These are phyloP conservation scores for Euphorbia celastroides DNA, from an alignment of 441 rosid genomes.

Conservation along the genomic window DNA sequence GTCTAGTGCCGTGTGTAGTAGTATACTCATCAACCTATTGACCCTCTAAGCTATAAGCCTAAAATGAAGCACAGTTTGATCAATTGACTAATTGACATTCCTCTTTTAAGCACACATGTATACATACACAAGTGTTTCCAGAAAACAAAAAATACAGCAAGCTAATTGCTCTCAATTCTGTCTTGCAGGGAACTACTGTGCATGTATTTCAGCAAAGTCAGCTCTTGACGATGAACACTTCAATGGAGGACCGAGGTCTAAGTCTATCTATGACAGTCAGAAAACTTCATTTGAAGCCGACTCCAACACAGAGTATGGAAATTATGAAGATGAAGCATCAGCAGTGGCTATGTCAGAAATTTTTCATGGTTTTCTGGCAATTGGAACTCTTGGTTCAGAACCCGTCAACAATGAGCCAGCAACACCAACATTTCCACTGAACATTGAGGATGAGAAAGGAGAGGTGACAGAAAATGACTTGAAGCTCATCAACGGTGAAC, in stretches of 20 bases:
- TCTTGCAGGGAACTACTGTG: slow-evolving; percentile 56
- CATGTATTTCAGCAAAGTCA: slow-evolving; percentile 49
- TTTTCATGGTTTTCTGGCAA: slow-evolving; percentile 78
- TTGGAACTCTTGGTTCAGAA: slow-evolving; percentile 82
- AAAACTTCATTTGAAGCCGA: slow-evolving; percentile 32
- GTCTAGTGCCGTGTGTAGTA: neutral
- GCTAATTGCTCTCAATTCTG: slow-evolving; percentile 18
- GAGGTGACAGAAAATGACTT: slow-evolving; percentile 58
- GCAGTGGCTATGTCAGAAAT: slow-evolving; percentile 34
- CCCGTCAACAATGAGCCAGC: slow-evolving; percentile 41
- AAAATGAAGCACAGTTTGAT: neutral
- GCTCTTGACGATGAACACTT: slow-evolving; percentile 41
- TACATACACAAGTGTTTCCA: neutral
- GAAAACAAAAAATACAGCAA: neutral
- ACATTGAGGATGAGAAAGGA: slow-evolving; percentile 30
- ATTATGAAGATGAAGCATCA: slow-evolving; percentile 33
- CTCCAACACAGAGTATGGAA: slow-evolving; percentile 21
- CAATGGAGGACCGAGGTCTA: slow-evolving; percentile 34
- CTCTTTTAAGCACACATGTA: slow-evolving; percentile 5
- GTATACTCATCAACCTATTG: neutral
- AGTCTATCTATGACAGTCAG: slow-evolving; percentile 36
- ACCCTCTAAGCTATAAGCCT: neutral
- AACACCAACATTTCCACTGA: slow-evolving; percentile 65
- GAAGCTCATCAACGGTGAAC: slow-evolving; percentile 51
- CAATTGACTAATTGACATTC: slow-evolving; percentile 5